Conservation (phyloP, 2,329 filamentous ascomycete genomes). For the Penicillium sp. region DNA sequence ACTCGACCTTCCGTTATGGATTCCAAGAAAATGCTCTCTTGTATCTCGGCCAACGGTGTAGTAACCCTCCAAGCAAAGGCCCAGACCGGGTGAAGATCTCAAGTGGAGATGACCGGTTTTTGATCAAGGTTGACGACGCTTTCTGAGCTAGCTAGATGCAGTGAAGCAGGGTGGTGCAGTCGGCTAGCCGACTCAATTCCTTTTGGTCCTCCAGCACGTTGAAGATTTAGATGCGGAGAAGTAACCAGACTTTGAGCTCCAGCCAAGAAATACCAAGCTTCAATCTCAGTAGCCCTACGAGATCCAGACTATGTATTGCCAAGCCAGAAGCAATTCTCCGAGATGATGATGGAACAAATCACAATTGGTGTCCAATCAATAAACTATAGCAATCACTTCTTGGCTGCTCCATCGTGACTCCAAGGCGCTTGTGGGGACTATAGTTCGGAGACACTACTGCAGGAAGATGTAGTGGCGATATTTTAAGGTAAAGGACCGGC, state of each 20-base stretch:
- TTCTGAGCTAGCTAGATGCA: background rate
- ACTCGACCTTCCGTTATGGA: background rate
- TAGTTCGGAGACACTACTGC: background rate
- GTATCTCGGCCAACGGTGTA: background rate
- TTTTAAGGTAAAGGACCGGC: background rate
- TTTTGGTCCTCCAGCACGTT: background rate
- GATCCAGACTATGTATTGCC: background rate
- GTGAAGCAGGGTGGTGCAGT: conserved; percentile 10
- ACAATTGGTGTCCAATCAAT: conserved; percentile 3
- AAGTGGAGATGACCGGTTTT: conserved; percentile 1
- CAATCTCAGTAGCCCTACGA: background rate
- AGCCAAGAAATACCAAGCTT: background rate
- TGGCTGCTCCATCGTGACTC: conserved; percentile 3
- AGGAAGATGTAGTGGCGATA: background rate
- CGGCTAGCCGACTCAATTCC: conserved; percentile 16
- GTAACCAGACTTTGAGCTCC: background rate
- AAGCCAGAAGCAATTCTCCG: background rate
- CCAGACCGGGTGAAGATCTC: background rate
- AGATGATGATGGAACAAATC: conserved; percentile 3
- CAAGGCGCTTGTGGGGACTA: background rate
- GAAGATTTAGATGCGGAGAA: background rate
- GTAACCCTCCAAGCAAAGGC: background rate
- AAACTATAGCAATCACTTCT: conserved; percentile 1
- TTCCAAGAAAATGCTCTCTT: background rate
- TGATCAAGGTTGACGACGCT: background rate